Conservation (phyloP, 352 stramenopile species). For the Phytophthora agathidicida region DNA sequence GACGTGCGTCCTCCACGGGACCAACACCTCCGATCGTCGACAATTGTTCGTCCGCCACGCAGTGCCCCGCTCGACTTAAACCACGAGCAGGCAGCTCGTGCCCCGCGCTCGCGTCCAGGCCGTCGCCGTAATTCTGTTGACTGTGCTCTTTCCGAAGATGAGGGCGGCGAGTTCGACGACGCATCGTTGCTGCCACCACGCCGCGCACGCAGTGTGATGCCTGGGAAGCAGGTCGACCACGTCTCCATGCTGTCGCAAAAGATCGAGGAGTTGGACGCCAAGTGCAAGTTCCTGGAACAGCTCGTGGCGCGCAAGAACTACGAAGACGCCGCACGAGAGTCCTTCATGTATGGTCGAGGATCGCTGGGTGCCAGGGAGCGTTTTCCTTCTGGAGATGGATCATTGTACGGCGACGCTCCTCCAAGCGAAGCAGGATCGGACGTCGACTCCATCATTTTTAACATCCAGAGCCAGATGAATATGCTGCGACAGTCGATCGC, state of each 20-base stretch:
- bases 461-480: slow-evolving; percentile 86
- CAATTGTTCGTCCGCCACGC: slow-evolving; percentile 28
- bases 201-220: slow-evolving; percentile 62
- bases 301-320: slow-evolving; percentile 62
- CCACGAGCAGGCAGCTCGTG: slow-evolving; percentile 10
- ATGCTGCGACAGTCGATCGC: slow-evolving; percentile 76
- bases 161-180: slow-evolving; percentile 45
- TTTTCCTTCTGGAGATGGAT: slow-evolving; percentile 30
- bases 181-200: slow-evolving; percentile 54
- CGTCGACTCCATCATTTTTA: slow-evolving; percentile 80
- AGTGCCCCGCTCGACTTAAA: slow-evolving; percentile 28
- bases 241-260: slow-evolving; percentile 66
- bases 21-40: slow-evolving; percentile 24
- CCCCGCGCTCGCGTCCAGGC: slow-evolving; percentile 16
- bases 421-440: slow-evolving; percentile 42
- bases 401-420: slow-evolving; percentile 34
- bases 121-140: slow-evolving; percentile 58
- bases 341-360: slow-evolving; percentile 32
- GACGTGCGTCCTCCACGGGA: slow-evolving; percentile 13
- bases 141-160: slow-evolving; percentile 43
- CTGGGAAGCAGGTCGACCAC: slow-evolving; percentile 55
- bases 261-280: slow-evolving; percentile 82
- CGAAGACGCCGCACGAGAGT: slow-evolving; percentile 43
- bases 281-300: slow-evolving; percentile 83
- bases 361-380: slow-evolving; percentile 23